Evolutionary conservation across 2,329 filamentous ascomycete species (phyloP).

Genomic region (Penicillium sp.): DNA sequence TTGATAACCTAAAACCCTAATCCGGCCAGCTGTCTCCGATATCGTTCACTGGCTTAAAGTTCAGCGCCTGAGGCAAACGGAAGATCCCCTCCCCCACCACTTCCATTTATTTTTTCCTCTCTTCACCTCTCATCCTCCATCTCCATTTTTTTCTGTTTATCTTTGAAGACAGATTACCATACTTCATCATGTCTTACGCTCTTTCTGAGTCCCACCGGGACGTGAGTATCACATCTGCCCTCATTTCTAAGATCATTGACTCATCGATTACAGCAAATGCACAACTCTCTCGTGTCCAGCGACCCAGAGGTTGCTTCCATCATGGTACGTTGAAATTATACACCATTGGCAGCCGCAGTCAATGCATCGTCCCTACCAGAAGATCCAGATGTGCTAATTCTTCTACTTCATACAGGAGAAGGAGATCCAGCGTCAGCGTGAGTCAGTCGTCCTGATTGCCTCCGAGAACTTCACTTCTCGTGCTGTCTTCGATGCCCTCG

Average conservation of each 20-base stretch:
- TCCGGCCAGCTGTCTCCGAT: conserved; percentile 7
- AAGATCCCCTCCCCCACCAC: conserved; percentile 22
- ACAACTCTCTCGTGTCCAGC: conserved; percentile 86
- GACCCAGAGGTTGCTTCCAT: conserved; percentile 95
- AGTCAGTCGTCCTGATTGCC: conserved; percentile 97
- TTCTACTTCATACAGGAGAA: conserved; percentile 60
- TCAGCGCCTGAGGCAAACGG: conserved; percentile 18
- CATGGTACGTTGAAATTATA: conserved; percentile 66
- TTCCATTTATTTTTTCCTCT: conserved; percentile 17
- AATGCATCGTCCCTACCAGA: background rate
- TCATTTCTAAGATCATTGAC: conserved; percentile 30
- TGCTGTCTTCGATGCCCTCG: conserved; percentile 95
- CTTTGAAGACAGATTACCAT: conserved; percentile 11
- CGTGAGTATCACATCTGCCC: conserved; percentile 43
- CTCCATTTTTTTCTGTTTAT: conserved; percentile 5
- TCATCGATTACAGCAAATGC: conserved; percentile 69
- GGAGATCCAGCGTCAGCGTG: conserved; percentile 93
- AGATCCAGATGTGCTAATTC: conserved; percentile 27
- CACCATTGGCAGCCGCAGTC: conserved; percentile 3
- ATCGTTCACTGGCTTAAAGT: conserved; percentile 3
- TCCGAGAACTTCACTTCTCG: conserved; percentile 99
- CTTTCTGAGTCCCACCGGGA: conserved; percentile 65
- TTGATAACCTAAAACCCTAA: conserved; percentile 2
- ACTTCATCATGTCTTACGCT: conserved; percentile 54
- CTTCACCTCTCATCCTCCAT: conserved; percentile 5